These are phyloP conservation scores for Eleusine indica DNA, from an alignment of 176 grass and related monocot genomes.

Conservation along the genomic window DNA sequence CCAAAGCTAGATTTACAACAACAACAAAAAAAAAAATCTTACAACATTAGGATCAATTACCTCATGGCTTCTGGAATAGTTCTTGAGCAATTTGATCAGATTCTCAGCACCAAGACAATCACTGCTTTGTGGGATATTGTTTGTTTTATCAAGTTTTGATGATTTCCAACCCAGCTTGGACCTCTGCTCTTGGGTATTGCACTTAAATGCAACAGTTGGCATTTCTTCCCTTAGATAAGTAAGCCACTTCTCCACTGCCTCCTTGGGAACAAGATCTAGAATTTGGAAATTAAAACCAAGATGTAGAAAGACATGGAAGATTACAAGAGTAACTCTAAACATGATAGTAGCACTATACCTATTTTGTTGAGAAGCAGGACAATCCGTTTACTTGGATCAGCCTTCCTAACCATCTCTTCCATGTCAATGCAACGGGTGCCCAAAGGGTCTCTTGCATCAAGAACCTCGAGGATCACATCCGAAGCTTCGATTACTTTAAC, in stretches of 20 bases:
- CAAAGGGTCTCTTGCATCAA: constrained; percentile 82
- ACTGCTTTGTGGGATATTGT: constrained; percentile 76
- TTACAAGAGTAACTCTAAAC: not conserved
- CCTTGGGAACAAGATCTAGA: constrained; percentile 87
- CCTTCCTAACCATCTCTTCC: constrained; percentile 83
- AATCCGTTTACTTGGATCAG: constrained; percentile 75
- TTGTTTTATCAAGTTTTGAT: constrained; percentile 70
- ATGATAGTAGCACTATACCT: constrained; percentile 38
- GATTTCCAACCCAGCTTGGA: constrained; percentile 96
- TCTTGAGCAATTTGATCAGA: constrained; percentile 88
- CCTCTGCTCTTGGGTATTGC: constrained; percentile 92
- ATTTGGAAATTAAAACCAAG: not conserved
- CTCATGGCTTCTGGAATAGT: constrained; percentile 97
- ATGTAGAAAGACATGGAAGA: not conserved
- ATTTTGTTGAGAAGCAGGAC: constrained; percentile 96
- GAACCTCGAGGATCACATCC: constrained; percentile 88
- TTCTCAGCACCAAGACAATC: constrained; percentile 95
- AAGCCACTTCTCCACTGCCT: constrained; percentile 84
- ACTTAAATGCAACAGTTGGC: constrained; percentile 90
- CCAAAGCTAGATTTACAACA: not conserved
- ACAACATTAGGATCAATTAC: constrained; percentile 33
- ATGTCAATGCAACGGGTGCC: constrained; percentile 78
- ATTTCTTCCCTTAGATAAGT: constrained; percentile 86
- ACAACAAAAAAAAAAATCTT: too few relatives aligned
- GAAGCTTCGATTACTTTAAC: constrained; percentile 93